phyloP scores from a whole-genome alignment of 257 asterid species.

The Buddleja alternifolia region DNA sequence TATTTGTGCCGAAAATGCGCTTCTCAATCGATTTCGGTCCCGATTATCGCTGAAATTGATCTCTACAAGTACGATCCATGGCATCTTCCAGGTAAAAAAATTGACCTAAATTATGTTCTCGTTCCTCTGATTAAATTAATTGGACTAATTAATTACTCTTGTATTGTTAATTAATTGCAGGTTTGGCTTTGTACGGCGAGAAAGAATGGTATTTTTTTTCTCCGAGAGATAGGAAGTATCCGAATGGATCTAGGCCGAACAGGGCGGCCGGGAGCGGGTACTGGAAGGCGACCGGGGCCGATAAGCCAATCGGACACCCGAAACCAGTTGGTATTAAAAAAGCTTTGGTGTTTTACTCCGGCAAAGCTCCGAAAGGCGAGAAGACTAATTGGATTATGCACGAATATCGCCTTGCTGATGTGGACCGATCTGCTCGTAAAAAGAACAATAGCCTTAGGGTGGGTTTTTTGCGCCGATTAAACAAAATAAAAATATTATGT shows the following conservation, averaged over 20 bases:
- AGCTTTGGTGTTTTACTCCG: conserved; percentile 85
- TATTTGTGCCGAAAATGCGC: conserved; percentile 77
- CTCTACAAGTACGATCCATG: conserved; percentile 85
- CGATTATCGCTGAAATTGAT: conserved; percentile 82
- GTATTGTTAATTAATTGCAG: conserved; percentile 41
- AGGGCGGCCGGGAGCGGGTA: conserved; percentile 90
- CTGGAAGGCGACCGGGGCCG: conserved; percentile 97
- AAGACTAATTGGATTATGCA: conserved; percentile 95
- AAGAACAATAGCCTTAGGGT: conserved; percentile 72
- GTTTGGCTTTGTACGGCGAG: conserved; percentile 78
- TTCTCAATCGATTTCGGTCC: conserved; percentile 60
- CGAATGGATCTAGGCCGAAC: conserved; percentile 91
- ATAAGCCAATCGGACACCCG: conserved; percentile 78
- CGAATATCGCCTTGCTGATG: conserved; percentile 86
- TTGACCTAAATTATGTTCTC: neutral
- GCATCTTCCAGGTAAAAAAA: conserved; percentile 74
- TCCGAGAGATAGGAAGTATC: conserved; percentile 88
- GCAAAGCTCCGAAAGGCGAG: conserved; percentile 84
- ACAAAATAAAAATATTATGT: no score
- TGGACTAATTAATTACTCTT: conserved; percentile 3
- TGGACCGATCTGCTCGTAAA: conserved; percentile 81
- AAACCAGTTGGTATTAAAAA: conserved; percentile 77
- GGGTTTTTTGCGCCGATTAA: conserved; percentile 29
- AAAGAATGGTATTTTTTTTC: conserved; percentile 95
- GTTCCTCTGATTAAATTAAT: neutral